A percentile compares a stretch with the other conserved stretches of the same genome.
phyloP scores from a whole-genome alignment of 2,329 filamentous ascomycete species.

The Trichoderma cornu-damae region DNA sequence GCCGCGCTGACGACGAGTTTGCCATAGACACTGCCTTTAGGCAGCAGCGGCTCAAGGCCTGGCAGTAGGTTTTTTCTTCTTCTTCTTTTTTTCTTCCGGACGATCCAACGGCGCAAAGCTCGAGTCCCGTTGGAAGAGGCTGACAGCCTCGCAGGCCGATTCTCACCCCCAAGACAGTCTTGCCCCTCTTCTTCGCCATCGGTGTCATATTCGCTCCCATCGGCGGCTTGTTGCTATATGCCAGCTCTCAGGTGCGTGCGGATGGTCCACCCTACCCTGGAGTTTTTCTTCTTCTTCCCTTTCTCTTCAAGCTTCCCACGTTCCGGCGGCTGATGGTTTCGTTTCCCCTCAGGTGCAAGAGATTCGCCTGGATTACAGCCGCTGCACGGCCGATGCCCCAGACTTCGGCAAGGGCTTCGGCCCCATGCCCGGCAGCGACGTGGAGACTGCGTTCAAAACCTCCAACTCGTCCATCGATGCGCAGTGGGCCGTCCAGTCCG shows the following conservation, averaged over 20 bases:
- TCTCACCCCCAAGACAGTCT: constrained; percentile 86
- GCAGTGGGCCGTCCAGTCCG: constrained; percentile 40
- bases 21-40: constrained; percentile 84
- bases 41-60: constrained; percentile 95
- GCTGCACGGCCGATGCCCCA: constrained; percentile 59
- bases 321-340: constrained; percentile 14
- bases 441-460: constrained; percentile 68
- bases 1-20: background rate
- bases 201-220: constrained; percentile 92
- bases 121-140: constrained; percentile 27
- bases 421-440: constrained; percentile 51
- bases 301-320: too few species aligned
- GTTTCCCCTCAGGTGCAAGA: constrained; percentile 67
- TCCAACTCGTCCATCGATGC: constrained; percentile 37
- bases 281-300: background rate
- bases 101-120: background rate
- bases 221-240: constrained; percentile 78
- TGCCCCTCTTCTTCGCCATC: constrained; percentile 85
- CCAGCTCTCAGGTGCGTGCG: constrained; percentile 65
- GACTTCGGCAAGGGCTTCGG: constrained; percentile 33
- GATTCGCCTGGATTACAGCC: constrained; percentile 82
- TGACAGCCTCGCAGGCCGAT: constrained; percentile 64
- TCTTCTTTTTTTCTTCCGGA: too few species aligned
- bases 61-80: constrained; percentile 89
- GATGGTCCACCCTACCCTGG: background rate